phyloP scores from a whole-genome alignment of 805 yeast genomes.

The Ogataea neopini region DNA sequence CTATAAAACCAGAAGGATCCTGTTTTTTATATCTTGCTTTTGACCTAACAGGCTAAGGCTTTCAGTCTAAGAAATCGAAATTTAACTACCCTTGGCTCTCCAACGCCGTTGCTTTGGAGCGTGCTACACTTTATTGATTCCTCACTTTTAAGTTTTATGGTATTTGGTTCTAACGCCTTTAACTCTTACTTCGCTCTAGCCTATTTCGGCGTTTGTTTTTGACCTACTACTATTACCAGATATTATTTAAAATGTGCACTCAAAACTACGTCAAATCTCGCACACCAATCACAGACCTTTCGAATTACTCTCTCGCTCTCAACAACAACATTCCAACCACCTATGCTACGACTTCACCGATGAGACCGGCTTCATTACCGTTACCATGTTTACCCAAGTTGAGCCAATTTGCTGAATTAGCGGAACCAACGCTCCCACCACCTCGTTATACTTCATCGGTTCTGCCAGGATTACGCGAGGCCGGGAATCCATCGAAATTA shows the following conservation, averaged over 20 bases:
- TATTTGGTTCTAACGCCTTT: background rate
- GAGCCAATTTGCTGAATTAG: constrained; percentile 5
- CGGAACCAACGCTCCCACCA: background rate
- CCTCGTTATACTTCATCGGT: background rate
- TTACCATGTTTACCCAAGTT: constrained; percentile 17
- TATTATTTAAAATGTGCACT: constrained; percentile 25
- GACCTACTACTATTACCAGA: background rate
- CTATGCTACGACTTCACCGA: constrained; percentile 22
- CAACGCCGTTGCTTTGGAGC: constrained; percentile 2
- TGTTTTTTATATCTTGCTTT: background rate
- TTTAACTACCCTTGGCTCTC: background rate
- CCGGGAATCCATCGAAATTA: constrained; percentile 24
- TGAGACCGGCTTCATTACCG: constrained; percentile 12
- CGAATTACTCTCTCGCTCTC: constrained; percentile 32
- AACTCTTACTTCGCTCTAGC: constrained; percentile 1
- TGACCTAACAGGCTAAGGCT: background rate
- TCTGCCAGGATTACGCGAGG: constrained; percentile 7
- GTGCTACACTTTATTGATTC: background rate
- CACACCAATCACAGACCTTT: constrained; percentile 32
- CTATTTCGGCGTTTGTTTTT: background rate
- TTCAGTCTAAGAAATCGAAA: background rate
- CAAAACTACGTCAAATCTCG: constrained; percentile 29
- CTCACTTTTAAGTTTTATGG: background rate
- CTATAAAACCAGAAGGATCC: constrained; percentile 2
- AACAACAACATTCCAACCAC: constrained; percentile 33